Base-by-base conservation (phyloP, 345 rosid genomes). In the Murraya koenigii region DNA sequence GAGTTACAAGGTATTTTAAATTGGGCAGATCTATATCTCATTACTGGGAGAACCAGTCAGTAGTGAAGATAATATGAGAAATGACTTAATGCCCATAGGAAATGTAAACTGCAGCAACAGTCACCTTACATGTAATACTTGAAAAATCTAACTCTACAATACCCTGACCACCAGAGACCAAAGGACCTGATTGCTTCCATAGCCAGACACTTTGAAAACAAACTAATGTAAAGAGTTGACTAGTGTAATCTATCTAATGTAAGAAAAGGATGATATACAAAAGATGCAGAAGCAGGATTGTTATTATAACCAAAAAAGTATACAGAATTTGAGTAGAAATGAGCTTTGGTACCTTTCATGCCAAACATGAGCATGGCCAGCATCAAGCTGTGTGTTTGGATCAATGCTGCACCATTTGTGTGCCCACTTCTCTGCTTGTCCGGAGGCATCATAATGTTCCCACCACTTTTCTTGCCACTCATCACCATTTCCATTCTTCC, bases 381-480 rank as follows among this genome's bases (percentile, higher is more conserved):
- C 93, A 3, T 91, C 95, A 56, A 93, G 92, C 28, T 78, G 85
- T 62, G 92, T 93, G 66, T 86, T 85, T 23, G 96, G 99, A 85
- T 95, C 94, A 78, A 92, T 86, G 83, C 95, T 88, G 84, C 99
- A 93, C 99, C 99, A 92, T 81, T 95, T 95, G 78, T 93, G 90
- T 49, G 99, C 96, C 98, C 98, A 93, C 87, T 95, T 95, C 67
- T 95, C 97, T 1, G 99, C 85, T 83, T 92, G 78, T 33, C 95
- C 95, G 1, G 97, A 84, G 19, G 96, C 93, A 82, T 90, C 89
- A 52, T 93, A 93, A 84, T 93, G 98, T 80, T 95, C 99, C 87
- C 86, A 91, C 99, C 99, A 93, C 84, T 92, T 77, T 85, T 95
- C 99, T 83, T 87, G 96, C 98, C 99, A 95, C 79, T 95, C 97